Base-by-base conservation (phyloP, 108 stramenopile species). In the Discostella stelligeroides region DNA sequence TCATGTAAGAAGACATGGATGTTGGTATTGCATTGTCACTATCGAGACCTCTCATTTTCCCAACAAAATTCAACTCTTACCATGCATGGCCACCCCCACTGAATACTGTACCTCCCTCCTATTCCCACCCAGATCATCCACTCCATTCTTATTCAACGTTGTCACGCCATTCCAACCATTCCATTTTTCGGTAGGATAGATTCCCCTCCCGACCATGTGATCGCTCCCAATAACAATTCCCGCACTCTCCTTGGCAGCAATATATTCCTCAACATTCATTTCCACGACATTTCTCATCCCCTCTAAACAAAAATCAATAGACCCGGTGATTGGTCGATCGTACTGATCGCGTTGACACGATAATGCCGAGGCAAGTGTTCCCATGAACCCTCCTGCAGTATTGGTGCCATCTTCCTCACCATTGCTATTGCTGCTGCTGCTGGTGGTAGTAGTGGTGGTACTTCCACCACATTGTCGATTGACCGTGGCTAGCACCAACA, bases 311-410 rank as follows among this genome's bases (percentile, higher is more conserved):
- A 81, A 77, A 45, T 81, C 76, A 4, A 81, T 81, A 42, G 56
- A 66, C 6, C 80, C 80, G 10, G 80, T 77, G 24, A 81, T 68
- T 7, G 80, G 80, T 68, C 80, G 62, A 43, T 81, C 80, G 63
- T 78, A 81, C 39, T 80, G 80, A 68, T 81, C 80, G 21, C 75
- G 40, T 29, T 81, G 76, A 57, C 80, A 81, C 15, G 70, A 67
- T 20, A 78, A 28, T 53, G 80, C 80, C 43, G 64, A 60, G 48
- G 80, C 80, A 14, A 81, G 46, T 25, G 80, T 81, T 0, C 76
- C 75, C 67, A 63, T 66, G 20, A 45, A 24, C 2, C 53, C 61
- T 2, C 30, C 18, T 10, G 39, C 21, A 9, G 27, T 47, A 0
- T 49, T 60, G 15, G 10, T 54, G 10, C 29, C 61, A 43, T 59